Conservation (phyloP, 176 grass and related monocot genomes). For the Juncus effusus region DNA sequence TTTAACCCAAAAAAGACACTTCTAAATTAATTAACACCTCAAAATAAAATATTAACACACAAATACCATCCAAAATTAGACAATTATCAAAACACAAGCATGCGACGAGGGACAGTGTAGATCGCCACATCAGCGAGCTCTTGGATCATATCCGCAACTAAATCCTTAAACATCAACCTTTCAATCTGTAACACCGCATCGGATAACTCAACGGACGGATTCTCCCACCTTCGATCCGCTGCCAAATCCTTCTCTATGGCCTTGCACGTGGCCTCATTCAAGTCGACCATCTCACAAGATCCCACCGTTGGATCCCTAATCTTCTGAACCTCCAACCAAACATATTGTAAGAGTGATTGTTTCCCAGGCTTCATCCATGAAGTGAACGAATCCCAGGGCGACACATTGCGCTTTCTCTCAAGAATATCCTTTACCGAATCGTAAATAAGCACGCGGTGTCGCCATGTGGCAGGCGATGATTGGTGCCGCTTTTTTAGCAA, state of each 20-base stretch:
- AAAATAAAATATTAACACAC: too few species aligned
- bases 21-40: too few species aligned
- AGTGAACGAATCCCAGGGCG: conserved; percentile 42
- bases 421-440: conserved; percentile 55
- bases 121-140: conserved; percentile 47
- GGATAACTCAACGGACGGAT: conserved; percentile 30
- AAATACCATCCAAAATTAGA: background rate
- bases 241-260: conserved; percentile 62
- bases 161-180: conserved; percentile 79
- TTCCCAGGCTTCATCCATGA: conserved; percentile 21
- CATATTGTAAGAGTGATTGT: conserved; percentile 24
- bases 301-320: conserved; percentile 32
- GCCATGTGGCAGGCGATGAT: conserved; percentile 29
- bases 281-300: conserved; percentile 9
- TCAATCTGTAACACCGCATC: conserved; percentile 74
- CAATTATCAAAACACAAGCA: conserved; percentile 58
- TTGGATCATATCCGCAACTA: conserved; percentile 77
- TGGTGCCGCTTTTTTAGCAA: conserved; percentile 27
- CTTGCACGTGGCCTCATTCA: conserved; percentile 43
- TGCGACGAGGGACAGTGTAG: conserved; percentile 49
- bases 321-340: conserved; percentile 52
- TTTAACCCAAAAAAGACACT: too few species aligned
- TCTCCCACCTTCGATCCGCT: conserved; percentile 27
- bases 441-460: conserved; percentile 49
- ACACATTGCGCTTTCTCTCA: conserved; percentile 41